Percentiles rank a stretch among this genome's conserved stretches.
phyloP scores from a whole-genome alignment of 2,329 filamentous ascomycete genomes.

The Ophiocordyceps polyrhachis-furcata region DNA sequence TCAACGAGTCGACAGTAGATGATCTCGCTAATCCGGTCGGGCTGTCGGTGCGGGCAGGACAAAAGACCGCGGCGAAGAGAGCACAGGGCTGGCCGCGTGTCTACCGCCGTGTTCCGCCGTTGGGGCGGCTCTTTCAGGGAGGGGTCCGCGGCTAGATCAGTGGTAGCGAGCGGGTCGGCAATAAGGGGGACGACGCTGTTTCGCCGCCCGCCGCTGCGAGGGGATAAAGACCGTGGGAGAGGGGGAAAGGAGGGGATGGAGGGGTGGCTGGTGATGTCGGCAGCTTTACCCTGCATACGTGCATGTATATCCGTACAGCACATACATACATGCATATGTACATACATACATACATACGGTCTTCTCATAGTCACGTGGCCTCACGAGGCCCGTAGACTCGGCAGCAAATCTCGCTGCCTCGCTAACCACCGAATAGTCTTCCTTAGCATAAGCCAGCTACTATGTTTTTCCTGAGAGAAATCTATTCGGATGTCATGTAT shows the following conservation, averaged over 20 bases:
- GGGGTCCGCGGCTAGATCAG: not conserved
- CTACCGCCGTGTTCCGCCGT: not conserved
- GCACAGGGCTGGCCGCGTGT: not conserved
- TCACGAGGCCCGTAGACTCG: too few relatives aligned
- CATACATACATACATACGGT: too few relatives aligned
- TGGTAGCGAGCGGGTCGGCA: not conserved
- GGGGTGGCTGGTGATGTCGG: not conserved
- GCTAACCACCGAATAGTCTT: too few relatives aligned
- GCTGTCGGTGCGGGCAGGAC: constrained; percentile 2
- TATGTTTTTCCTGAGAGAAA: too few relatives aligned
- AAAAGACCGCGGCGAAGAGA: constrained; percentile 1
- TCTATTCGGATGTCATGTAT: too few relatives aligned
- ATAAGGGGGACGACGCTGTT: not conserved
- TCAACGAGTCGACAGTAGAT: not conserved
- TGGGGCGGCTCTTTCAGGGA: not conserved
- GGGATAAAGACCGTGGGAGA: not conserved
- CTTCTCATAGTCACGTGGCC: too few relatives aligned
- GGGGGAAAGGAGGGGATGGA: not conserved
- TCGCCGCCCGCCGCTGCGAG: not conserved
- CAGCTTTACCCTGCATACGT: not conserved
- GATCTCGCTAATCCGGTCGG: not conserved
- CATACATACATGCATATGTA: too few relatives aligned
- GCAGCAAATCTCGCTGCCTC: too few relatives aligned
- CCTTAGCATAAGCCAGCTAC: too few relatives aligned
- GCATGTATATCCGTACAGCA: too few relatives aligned